These are phyloP conservation scores for Adansonia rubrostipa DNA, from an alignment of 441 rosid species.

Conservation along the genomic window DNA sequence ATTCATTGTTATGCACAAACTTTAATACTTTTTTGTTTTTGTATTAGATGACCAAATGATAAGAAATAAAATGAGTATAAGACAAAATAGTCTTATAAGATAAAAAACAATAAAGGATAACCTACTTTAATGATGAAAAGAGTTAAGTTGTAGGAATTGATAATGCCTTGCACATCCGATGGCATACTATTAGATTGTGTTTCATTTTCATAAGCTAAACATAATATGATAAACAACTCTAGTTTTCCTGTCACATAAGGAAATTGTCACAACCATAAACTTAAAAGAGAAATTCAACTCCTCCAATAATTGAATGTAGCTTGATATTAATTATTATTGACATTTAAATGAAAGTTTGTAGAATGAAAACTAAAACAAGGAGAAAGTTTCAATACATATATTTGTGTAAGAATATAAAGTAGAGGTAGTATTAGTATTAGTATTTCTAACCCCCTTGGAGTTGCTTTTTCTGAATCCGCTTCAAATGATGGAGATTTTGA, in stretches of 20 bases:
- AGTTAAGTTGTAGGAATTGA: constrained; percentile 70
- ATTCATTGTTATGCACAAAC: neutral
- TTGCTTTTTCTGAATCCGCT: too few relatives aligned
- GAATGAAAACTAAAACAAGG: too few relatives aligned
- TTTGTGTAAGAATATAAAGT: too few relatives aligned
- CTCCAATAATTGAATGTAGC: neutral
- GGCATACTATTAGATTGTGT: constrained; percentile 45
- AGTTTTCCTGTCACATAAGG: constrained; percentile 54
- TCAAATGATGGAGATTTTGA: too few relatives aligned
- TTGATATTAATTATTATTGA: neutral
- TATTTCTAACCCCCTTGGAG: too few relatives aligned
- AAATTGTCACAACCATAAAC: constrained; percentile 18
- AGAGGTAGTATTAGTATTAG: too few relatives aligned
- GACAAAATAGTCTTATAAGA: neutral
- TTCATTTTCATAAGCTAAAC: constrained; percentile 55
- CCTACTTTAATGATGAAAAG: constrained; percentile 80
- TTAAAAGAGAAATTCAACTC: neutral
- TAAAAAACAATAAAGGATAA: constrained; percentile 35
- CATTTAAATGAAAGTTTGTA: neutral
- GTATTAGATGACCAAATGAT: neutral
- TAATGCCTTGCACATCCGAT: constrained; percentile 55
- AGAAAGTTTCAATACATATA: too few relatives aligned
- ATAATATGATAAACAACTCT: constrained; percentile 66
- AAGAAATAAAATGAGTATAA: neutral
- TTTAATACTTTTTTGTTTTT: neutral